Percentiles rank a stretch among this genome's conserved stretches.
Evolutionary conservation across 1,139 yeast genomes (phyloP).

Genomic region (Debaryomycetaceae sp.): DNA sequence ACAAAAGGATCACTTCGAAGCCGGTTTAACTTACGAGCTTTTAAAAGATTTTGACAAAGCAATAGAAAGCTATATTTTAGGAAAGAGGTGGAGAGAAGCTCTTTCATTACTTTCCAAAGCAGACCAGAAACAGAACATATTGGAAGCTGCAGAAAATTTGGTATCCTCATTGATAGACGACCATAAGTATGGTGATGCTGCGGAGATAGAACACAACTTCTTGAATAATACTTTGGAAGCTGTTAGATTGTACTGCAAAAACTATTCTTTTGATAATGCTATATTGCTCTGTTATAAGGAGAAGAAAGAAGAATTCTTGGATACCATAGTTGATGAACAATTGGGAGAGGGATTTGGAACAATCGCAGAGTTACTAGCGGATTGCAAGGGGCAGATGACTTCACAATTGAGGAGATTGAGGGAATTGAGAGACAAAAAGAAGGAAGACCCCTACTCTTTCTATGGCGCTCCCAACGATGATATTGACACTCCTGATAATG

Average conservation of each 20-base stretch:
- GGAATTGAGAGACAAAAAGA: conserved; percentile 79
- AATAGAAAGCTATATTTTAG: conserved; percentile 61
- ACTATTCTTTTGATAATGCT: conserved; percentile 74
- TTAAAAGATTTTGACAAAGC: conserved; percentile 59
- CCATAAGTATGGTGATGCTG: conserved; percentile 81
- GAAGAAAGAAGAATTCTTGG: conserved; percentile 44
- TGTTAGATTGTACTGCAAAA: conserved; percentile 66
- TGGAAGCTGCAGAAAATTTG: conserved; percentile 53
- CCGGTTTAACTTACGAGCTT: conserved; percentile 76
- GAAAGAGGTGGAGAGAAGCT: conserved; percentile 85
- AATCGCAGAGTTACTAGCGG: conserved; percentile 85
- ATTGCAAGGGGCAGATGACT: conserved; percentile 78
- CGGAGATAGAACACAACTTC: conserved; percentile 64
- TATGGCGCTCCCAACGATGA: conserved; percentile 60
- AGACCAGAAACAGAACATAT: conserved; percentile 32
- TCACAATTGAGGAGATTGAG: conserved; percentile 83
- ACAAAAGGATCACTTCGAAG: conserved; percentile 57
- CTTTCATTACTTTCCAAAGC: conserved; percentile 51
- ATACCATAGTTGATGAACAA: conserved; percentile 63
- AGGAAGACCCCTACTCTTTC: conserved; percentile 79
- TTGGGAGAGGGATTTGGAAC: conserved; percentile 85
- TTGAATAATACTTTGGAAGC: conserved; percentile 62
- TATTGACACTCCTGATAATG: conserved; percentile 83
- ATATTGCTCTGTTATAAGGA: conserved; percentile 56
- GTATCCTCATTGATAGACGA: conserved; percentile 60